Evolutionary conservation across 1,139 yeast species (phyloP).

Genomic region (Kluyveromyces sp.): DNA sequence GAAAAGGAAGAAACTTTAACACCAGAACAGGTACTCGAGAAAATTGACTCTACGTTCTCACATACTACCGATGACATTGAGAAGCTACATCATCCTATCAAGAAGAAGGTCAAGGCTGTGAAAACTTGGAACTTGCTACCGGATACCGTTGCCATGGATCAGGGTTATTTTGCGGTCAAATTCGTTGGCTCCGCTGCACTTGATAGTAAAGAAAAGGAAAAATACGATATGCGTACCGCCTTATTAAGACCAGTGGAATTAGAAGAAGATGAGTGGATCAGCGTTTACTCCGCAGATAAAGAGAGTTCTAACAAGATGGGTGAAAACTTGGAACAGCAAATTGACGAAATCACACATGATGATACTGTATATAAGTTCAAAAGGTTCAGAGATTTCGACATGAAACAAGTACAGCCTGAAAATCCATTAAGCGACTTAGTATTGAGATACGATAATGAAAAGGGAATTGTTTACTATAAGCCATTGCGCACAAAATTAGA

Average conservation of each 20-base stretch:
- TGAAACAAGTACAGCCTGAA: conserved; percentile 52
- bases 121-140: conserved; percentile 78
- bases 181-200: conserved; percentile 75
- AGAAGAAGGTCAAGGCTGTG: conserved; percentile 65
- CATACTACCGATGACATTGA: conserved; percentile 40
- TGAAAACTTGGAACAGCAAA: conserved; percentile 33
- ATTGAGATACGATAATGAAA: conserved; percentile 44
- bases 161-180: conserved; percentile 61
- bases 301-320: conserved; percentile 39
- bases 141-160: conserved; percentile 82
- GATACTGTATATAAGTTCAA: conserved; percentile 46
- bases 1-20: conserved; percentile 18
- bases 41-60: conserved; percentile 72
- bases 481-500: conserved; percentile 76
- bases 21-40: conserved; percentile 24
- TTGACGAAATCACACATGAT: conserved; percentile 40
- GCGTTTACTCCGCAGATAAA: conserved; percentile 53
- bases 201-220: conserved; percentile 36
- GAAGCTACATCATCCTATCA: conserved; percentile 65
- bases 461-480: conserved; percentile 59
- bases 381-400: conserved; percentile 74
- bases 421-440: conserved; percentile 47
- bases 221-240: conserved; percentile 49
- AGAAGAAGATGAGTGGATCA: conserved; percentile 76
- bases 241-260: conserved; percentile 69